Evolutionary conservation across 2,329 filamentous ascomycete genomes (phyloP), one percentile per base, ranked within the genome.

Genomic region (Thielaviopsis populi): DNA sequence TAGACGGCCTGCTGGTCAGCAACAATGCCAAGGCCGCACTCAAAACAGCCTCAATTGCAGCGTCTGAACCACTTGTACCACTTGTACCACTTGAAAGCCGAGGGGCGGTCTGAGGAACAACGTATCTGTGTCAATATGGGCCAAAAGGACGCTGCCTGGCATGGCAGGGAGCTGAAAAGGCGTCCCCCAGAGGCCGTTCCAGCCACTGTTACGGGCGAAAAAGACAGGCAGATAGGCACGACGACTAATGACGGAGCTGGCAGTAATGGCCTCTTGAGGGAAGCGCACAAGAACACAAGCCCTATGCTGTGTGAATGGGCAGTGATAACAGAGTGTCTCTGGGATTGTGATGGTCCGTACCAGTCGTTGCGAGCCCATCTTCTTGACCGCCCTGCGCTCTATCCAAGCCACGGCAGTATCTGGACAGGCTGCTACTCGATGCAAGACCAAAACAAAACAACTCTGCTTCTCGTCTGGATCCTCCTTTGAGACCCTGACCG

Each of bases 141-240:
- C 24, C 50, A 27, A n/a, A 56, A 56, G 24, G 24, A 27, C 50
- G 30, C 50, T 8, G n/a, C 30, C 13, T 56, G 24, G 50, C 17
- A 56, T 56, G 24, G 50, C 17, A 56, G 7, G n/a, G 8, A 56
- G 27, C 24, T 56, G 50, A 56, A 17, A 27, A 30, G 5, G 6
- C 15, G 4, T 17, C 50, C 50, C 50, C 11, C 17, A 56, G 50
- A 56, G 50, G 50, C 50, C 50, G 7, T 56, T 56, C 27, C 50
- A 56, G 50, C 50, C 50, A 56, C 50, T 33, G 50, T n/a, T 33
- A n/a, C 50, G 17, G n/a, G n/a, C n/a, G n/a, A n/a, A n/a, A 56
- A 11, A 56, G 24, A 22, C 50, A n/a, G 50, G 11, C 7, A 56
- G 50, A n/a, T n/a, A 50, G 50, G 24, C 50, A 11, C 11, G 7